Base-by-base conservation (phyloP, 1,284 basidiomycete genomes). In the Ustilago hordei region DNA sequence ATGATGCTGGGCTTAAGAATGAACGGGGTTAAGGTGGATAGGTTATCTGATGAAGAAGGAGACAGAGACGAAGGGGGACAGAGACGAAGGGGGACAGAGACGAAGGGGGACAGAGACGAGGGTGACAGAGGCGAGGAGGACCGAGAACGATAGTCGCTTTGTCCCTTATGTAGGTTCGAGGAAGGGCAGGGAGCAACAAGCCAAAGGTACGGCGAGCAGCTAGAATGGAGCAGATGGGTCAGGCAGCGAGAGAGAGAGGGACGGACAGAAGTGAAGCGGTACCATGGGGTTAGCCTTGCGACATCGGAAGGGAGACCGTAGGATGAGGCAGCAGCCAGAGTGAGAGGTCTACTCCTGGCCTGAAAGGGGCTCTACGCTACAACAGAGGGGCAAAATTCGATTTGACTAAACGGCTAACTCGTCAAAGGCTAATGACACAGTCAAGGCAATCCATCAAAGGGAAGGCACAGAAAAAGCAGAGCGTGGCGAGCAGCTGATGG, bases 371-470 rank as follows among this genome's bases (percentile, higher is more conserved):
- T 45, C 7, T 23, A 5, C 8, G 9, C 23, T 28, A 28, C 23
- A 45, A 11, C 43, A 45, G 43, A 45, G 43, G 43, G 43, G 43
- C 43, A 11, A 45, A 45, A 9, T 19, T 45, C 43, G 19, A 45
- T 45, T 45, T 45, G 43, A 19, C 43, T 45, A 45, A 45, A 19
- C 43, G 6, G 8, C n/a, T 15, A 17, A 15, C 12, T 41, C 6
- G 39, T 17, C 39, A 4, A 13, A 41, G 43, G 43, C 43, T 11
- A 45, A 45, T 45, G 43, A 45, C 43, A 19, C 3, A 45, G 43
- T 6, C 43, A n/a, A 45, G 43, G 43, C 43, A 45, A n/a, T 55
- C 12, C n/a, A 55, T 39, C 54, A 41, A 55, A 41, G 54, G 54
- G 54, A n/a, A 41, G 38, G 19, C 13, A 35, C 5, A 13, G 38